A percentile compares a stretch with the other conserved stretches of the same genome.
Conservation (phyloP, 2,329 filamentous ascomycete species). For the Talaromyces sp. region DNA sequence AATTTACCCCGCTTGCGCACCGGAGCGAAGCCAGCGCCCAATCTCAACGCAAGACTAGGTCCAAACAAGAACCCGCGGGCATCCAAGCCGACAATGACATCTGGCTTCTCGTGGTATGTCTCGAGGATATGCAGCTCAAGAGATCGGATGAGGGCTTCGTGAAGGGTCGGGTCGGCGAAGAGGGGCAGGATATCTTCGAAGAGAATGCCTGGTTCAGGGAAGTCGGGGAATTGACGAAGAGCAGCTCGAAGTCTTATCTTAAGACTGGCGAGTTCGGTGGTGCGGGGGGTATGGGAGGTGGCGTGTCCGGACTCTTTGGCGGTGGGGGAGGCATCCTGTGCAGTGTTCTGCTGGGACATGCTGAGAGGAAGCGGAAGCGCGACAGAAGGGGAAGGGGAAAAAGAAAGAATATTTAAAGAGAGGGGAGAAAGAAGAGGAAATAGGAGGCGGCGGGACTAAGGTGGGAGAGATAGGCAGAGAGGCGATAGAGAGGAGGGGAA, state of each 20-base stretch:
- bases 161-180: conserved; percentile 71
- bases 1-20: conserved; percentile 95
- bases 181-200: conserved; percentile 98
- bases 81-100: conserved; percentile 90
- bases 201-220: conserved; percentile 84
- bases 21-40: conserved; percentile 83
- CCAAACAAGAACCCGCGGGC: conserved; percentile 95
- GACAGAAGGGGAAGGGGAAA: conserved; percentile 15
- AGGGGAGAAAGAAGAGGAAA: neutral
- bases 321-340: conserved; percentile 34
- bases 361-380: conserved; percentile 21
- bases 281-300: conserved; percentile 43
- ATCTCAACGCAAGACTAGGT: conserved; percentile 73
- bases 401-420: conserved; percentile 16
- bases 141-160: conserved; percentile 72
- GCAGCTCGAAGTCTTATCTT: conserved; percentile 63
- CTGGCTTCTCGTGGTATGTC: conserved; percentile 62
- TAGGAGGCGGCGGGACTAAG: neutral
- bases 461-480: neutral
- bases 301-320: conserved; percentile 39
- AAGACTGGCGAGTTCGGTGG: conserved; percentile 57
- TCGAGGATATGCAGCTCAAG: conserved; percentile 76
- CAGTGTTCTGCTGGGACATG: conserved; percentile 36
- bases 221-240: conserved; percentile 84
- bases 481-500: conserved; percentile 6